Conservation (phyloP, 2,329 filamentous ascomycete genomes). For the Pseudocercospora vitis region DNA sequence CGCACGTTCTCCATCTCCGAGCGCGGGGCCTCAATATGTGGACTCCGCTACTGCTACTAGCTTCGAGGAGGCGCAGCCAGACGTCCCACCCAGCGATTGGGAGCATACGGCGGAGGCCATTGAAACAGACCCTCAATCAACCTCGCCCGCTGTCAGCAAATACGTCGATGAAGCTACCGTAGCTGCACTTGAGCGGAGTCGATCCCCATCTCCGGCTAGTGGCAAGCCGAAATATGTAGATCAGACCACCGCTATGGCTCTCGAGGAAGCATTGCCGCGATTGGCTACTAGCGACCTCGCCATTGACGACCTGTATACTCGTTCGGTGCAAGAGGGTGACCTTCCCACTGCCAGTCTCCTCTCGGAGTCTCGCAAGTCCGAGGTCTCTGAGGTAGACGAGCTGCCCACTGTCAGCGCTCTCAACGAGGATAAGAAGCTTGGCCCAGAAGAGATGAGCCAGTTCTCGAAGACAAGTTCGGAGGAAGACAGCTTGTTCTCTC, state of each 20-base stretch:
- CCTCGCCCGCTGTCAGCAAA: background rate
- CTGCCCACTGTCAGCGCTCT: background rate
- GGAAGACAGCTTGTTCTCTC: slow-evolving; percentile 1
- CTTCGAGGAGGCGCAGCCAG: slow-evolving; percentile 3
- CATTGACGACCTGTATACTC: background rate
- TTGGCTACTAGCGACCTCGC: background rate
- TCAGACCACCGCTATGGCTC: slow-evolving; percentile 2
- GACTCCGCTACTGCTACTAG: slow-evolving; percentile 3
- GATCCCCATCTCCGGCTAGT: background rate
- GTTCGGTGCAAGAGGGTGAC: background rate
- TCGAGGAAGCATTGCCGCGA: background rate
- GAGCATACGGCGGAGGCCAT: background rate
- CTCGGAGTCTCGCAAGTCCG: background rate
- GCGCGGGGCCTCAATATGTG: background rate
- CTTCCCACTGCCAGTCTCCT: background rate
- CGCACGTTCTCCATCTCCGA: slow-evolving; percentile 1
- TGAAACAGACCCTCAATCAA: background rate
- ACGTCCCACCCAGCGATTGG: background rate
- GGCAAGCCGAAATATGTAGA: background rate
- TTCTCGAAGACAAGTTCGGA: slow-evolving; percentile 1
- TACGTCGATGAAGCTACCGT: background rate
- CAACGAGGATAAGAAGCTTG: background rate
- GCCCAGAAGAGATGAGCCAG: background rate
- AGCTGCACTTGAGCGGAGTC: background rate
- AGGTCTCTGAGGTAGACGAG: background rate